These are phyloP conservation scores for Nevesoporus exiguus DNA, from an alignment of 768 basidiomycete genomes.

Conservation along the genomic window DNA sequence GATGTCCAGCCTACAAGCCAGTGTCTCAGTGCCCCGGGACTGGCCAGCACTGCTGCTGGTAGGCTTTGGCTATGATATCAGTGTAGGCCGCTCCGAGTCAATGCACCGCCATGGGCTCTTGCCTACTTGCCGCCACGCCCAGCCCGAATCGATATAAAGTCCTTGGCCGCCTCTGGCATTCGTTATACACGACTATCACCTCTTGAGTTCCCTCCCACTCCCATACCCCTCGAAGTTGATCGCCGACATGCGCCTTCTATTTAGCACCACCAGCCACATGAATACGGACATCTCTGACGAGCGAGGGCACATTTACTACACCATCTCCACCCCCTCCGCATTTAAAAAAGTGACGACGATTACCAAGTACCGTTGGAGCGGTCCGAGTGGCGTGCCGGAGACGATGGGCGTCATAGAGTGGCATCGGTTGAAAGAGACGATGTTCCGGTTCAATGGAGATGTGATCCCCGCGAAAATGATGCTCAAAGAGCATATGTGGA, in stretches of 20 bases:
- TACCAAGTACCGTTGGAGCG: constrained; percentile 23
- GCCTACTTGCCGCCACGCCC: too few relatives aligned
- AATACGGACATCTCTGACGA: constrained; percentile 24
- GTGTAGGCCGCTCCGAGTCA: too few relatives aligned
- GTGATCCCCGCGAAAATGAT: constrained; percentile 5
- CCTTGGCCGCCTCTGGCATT: too few relatives aligned
- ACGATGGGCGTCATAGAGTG: constrained; percentile 27
- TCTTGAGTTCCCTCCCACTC: not conserved
- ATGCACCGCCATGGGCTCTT: too few relatives aligned
- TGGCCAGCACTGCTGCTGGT: too few relatives aligned
- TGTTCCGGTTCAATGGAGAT: constrained; percentile 18
- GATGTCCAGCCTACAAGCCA: too few relatives aligned
- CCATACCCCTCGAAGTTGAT: not conserved
- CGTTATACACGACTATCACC: too few relatives aligned
- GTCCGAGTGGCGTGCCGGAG: constrained; percentile 11
- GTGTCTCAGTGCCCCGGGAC: too few relatives aligned
- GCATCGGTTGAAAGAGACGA: constrained; percentile 14
- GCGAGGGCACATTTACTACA: constrained; percentile 16
- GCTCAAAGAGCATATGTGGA: constrained; percentile 16
- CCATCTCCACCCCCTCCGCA: constrained; percentile 15
- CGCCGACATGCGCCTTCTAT: constrained; percentile 19
- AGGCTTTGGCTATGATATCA: too few relatives aligned
- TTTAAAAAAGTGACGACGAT: constrained; percentile 23
- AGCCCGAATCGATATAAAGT: too few relatives aligned
- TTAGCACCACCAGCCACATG: constrained; percentile 18